Percentiles rank a stretch among this genome's conserved stretches.
Evolutionary conservation across 2,329 filamentous ascomycete species (phyloP).

Genomic region (Aspergillus sp.): DNA sequence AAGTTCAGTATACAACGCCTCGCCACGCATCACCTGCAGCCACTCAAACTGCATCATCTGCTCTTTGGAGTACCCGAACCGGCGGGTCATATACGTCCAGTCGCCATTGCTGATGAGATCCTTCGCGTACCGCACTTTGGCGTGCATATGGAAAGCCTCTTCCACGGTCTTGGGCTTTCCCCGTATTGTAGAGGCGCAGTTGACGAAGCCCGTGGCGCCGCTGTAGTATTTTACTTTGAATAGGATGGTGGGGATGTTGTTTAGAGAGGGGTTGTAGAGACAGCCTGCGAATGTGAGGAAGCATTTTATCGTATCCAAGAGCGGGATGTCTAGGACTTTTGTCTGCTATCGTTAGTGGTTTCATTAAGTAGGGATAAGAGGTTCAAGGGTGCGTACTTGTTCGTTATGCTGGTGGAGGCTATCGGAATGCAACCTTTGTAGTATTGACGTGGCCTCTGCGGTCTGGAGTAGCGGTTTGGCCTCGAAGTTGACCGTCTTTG

Average conservation of each 20-base stretch:
- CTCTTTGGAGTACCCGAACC: neutral
- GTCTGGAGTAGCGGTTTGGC: no score
- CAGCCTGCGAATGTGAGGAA: neutral
- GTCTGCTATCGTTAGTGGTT: neutral
- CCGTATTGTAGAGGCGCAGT: neutral
- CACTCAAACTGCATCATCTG: neutral
- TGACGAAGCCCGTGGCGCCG: neutral
- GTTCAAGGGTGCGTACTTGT: no score
- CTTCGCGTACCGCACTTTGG: neutral
- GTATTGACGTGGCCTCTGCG: no score
- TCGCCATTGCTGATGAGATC: neutral
- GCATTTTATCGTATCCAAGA: neutral
- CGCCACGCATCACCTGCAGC: neutral
- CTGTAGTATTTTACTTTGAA: neutral
- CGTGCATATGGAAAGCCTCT: neutral
- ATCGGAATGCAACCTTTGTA: no score
- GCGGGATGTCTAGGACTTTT: neutral
- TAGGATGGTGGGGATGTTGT: neutral
- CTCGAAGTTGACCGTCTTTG: no score
- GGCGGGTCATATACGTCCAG: neutral
- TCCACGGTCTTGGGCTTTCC: neutral
- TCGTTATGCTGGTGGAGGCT: no score
- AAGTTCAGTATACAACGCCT: neutral
- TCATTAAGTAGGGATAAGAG: no score
- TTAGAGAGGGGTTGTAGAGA: neutral